Evolutionary conservation across 2,329 filamentous ascomycete genomes (phyloP).

Genomic region (Sporothrix globosa): DNA sequence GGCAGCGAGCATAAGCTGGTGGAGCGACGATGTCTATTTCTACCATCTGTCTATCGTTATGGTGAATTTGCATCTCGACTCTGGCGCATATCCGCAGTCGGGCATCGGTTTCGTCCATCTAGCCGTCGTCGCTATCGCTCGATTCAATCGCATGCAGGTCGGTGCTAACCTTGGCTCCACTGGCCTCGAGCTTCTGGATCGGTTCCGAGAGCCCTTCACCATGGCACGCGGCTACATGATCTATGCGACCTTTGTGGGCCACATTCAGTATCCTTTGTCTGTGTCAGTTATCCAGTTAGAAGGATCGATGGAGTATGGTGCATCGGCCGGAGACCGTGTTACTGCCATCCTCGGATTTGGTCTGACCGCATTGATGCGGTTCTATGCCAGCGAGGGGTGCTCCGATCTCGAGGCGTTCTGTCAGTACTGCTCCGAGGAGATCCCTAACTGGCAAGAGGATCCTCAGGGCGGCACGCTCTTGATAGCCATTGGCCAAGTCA

Average conservation of each 20-base stretch:
- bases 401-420: constrained; percentile 71
- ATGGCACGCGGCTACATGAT: constrained; percentile 70
- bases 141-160: constrained; percentile 72
- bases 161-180: constrained; percentile 67
- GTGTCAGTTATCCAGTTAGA: constrained; percentile 64
- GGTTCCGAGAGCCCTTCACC: constrained; percentile 65
- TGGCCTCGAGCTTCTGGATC: constrained; percentile 66
- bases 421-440: constrained; percentile 72
- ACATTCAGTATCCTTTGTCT: constrained; percentile 66
- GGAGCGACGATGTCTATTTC: constrained; percentile 72
- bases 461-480: constrained; percentile 72
- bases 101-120: constrained; percentile 70
- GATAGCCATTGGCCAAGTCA: constrained; percentile 66
- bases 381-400: constrained; percentile 71
- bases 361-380: constrained; percentile 65
- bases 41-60: constrained; percentile 71
- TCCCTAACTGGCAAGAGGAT: constrained; percentile 72
- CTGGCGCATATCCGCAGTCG: constrained; percentile 69
- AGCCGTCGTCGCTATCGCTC: constrained; percentile 66
- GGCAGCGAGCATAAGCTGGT: constrained; percentile 70
- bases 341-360: constrained; percentile 73
- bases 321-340: constrained; percentile 69
- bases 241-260: constrained; percentile 70
- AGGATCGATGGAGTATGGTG: constrained; percentile 66
- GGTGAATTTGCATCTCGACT: constrained; percentile 65